Evolutionary conservation across 768 basidiomycete species (phyloP).

Genomic region (Boletus rufocinnamomeus): DNA sequence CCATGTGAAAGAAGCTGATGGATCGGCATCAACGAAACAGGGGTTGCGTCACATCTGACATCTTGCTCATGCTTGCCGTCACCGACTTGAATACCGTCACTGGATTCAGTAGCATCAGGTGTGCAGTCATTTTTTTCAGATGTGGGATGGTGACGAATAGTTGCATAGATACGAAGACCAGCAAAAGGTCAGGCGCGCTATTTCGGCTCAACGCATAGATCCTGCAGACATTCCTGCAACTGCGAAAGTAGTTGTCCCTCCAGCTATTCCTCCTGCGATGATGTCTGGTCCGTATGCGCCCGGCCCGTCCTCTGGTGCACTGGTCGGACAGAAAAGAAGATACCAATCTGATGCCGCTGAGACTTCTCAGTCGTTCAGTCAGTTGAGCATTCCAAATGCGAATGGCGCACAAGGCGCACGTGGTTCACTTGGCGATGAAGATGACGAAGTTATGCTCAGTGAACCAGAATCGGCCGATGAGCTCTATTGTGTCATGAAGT

Average conservation of each 20-base stretch:
- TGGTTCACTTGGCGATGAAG: constrained; percentile 38
- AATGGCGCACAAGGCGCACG: constrained; percentile 10
- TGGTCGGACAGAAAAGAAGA: constrained; percentile 46
- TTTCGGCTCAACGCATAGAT: constrained; percentile 55
- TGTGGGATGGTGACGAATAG: background rate
- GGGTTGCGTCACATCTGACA: constrained; percentile 69
- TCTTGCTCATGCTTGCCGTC: constrained; percentile 51
- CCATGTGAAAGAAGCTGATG: constrained; percentile 21
- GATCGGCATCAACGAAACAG: constrained; percentile 35
- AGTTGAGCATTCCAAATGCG: constrained; percentile 17
- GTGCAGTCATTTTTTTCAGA: constrained; percentile 15
- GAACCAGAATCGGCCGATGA: constrained; percentile 64
- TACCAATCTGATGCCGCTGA: constrained; percentile 33
- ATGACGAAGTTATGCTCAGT: constrained; percentile 40
- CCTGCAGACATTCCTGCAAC: constrained; percentile 55
- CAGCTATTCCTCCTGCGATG: constrained; percentile 5
- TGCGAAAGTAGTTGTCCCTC: constrained; percentile 33
- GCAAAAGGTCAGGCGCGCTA: constrained; percentile 59
- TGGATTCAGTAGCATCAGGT: constrained; percentile 59
- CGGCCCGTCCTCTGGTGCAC: constrained; percentile 3
- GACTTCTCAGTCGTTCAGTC: constrained; percentile 17
- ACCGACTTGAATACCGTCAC: constrained; percentile 43
- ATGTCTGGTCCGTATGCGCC: constrained; percentile 10
- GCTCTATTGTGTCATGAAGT: constrained; percentile 57
- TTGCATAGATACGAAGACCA: constrained; percentile 56